A percentile compares a stretch with the other conserved stretches of the same genome.
phyloP scores from a whole-genome alignment of 2,329 filamentous ascomycete species.

The Chrysosporium keratinophilum region DNA sequence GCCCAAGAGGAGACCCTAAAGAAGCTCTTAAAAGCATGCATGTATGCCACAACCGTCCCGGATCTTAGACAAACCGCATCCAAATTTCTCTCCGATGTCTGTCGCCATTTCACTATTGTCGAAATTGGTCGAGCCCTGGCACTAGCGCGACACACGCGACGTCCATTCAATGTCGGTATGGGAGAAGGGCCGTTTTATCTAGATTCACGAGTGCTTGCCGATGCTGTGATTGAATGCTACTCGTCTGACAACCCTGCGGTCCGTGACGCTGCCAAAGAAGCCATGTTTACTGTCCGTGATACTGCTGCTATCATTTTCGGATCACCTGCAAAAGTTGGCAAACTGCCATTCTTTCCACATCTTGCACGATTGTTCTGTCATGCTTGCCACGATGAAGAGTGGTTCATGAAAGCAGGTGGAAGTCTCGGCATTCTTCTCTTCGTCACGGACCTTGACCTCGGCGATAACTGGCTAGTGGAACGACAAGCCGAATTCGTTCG shows the following conservation, averaged over 20 bases:
- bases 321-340: slow-evolving; percentile 57
- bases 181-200: slow-evolving; percentile 82
- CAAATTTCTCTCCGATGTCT: slow-evolving; percentile 66
- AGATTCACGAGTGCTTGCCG: slow-evolving; percentile 75
- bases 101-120: slow-evolving; percentile 79
- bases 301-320: slow-evolving; percentile 71
- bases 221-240: slow-evolving; percentile 81
- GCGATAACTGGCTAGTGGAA: slow-evolving; percentile 68
- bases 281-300: slow-evolving; percentile 67
- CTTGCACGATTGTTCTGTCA: slow-evolving; percentile 80
- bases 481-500: slow-evolving; percentile 81
- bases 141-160: slow-evolving; percentile 63
- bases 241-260: slow-evolving; percentile 74
- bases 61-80: slow-evolving; percentile 69
- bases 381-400: slow-evolving; percentile 93
- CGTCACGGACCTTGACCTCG: slow-evolving; percentile 72
- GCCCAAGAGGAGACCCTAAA: slow-evolving; percentile 73
- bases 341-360: slow-evolving; percentile 73
- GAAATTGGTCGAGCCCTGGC: slow-evolving; percentile 81
- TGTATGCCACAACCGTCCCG: slow-evolving; percentile 72
- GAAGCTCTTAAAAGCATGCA: slow-evolving; percentile 77
- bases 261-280: slow-evolving; percentile 69
- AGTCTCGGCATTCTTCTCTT: slow-evolving; percentile 82
- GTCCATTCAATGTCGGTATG: slow-evolving; percentile 70
- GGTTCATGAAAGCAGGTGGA: slow-evolving; percentile 94